A percentile compares a stretch with the other conserved stretches of the same genome.
Evolutionary conservation across 495 filamentous ascomycete species (phyloP).

Genomic region (Daldinia concentrica): DNA sequence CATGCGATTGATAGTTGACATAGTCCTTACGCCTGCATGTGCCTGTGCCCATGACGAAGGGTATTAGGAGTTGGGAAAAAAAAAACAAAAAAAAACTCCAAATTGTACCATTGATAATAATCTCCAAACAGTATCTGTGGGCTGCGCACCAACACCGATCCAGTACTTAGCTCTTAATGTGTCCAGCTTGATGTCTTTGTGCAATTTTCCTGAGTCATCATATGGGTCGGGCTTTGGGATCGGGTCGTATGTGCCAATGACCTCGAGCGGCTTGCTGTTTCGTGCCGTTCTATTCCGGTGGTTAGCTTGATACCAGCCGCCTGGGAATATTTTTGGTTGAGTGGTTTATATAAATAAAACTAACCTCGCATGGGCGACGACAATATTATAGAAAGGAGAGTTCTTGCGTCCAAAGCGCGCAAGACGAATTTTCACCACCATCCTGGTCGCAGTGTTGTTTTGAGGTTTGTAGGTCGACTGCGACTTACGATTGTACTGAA

Average conservation of each 20-base stretch:
- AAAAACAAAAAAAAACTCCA: too few species aligned
- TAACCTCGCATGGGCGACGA: conserved; percentile 94
- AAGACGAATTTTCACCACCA: conserved; percentile 94
- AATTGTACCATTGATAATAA: conserved; percentile 89
- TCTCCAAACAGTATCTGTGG: conserved; percentile 87
- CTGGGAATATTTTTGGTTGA: background rate
- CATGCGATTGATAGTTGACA: background rate
- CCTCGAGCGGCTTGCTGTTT: conserved; percentile 88
- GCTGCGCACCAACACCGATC: conserved; percentile 96
- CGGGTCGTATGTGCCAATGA: conserved; percentile 94
- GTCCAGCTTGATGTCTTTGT: conserved; percentile 93
- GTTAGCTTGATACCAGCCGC: conserved; percentile 4
- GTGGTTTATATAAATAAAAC: conserved; percentile 24
- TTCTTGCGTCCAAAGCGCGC: conserved; percentile 92
- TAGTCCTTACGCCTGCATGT: background rate
- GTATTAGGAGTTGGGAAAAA: too few species aligned
- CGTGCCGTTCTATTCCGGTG: conserved; percentile 69
- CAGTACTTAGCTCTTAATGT: conserved; percentile 85
- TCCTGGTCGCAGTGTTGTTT: conserved; percentile 51
- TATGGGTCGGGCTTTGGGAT: conserved; percentile 76
- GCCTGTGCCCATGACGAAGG: too few species aligned
- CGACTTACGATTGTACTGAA: background rate
- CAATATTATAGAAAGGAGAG: conserved; percentile 93
- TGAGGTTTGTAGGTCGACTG: background rate
- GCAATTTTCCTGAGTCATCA: conserved; percentile 70